Base-by-base conservation (phyloP, 768 basidiomycete genomes). In the Psilocybe tampanensis region DNA sequence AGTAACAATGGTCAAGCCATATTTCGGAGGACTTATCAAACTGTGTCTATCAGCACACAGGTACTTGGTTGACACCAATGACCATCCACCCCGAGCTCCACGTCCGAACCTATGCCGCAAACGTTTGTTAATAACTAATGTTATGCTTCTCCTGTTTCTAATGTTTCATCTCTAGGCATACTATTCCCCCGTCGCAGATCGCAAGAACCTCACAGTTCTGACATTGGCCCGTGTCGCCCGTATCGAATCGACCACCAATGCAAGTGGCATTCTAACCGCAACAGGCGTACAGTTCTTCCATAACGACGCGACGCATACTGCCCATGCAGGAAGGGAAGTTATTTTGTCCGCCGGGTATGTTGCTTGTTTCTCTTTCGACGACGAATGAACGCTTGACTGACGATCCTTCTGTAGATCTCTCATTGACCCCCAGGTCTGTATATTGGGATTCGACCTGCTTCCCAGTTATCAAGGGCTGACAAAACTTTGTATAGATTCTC, bases 171-270 rank as follows among this genome's bases (percentile, higher is more conserved):
- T 13, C 21, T 29, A 53, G 52, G 43, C 42, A 29, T 53, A 44
- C 43, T 53, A 53, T 12, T 41, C 52, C 13, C 52, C 52, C 15
- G 43, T 15, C 9, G 41, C 52, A 13, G 15, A 44, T 9, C 52
- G 52, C 52, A 53, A 44, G 43, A 53, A 53, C 17, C 43, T 53
- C 1, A 44, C 52, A 1, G 52, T 53, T 19, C 29, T 53, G 26
- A 53, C 52, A 2, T 22, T 21, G 12, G 42, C 52, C 2, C 15
- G 41, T 15, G 52, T 17, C 2, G 43, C 42, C 6, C 15, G 43
- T 13, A 24, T 53, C 15, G 42, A 44, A 33, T 53, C 52, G 3
- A 53, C 52, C 8, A 44, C 24, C 0, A 21, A 33, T n/a, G 42
- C 39, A 3, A 33, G 33, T 32, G 52, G 52, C 17, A 18, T 44